Evolutionary conservation across 192 early-diverging fungal genomes (phyloP), one percentile per base, ranked within the genome.

Genomic region (Coemansia reversa): DNA sequence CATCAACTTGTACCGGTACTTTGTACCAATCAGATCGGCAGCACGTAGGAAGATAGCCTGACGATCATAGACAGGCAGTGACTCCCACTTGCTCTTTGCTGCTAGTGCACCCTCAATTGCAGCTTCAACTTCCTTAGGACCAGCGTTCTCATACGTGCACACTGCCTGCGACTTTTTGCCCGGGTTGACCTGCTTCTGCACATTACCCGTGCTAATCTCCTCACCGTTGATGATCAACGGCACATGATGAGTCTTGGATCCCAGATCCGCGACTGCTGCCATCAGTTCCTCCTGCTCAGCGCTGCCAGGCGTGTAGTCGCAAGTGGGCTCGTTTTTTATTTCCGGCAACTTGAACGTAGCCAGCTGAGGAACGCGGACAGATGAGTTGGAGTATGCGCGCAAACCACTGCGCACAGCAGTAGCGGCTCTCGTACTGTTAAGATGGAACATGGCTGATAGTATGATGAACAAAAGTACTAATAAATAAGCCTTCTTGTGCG

Each of bases 11-110:
- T 92, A 94, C 71, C 93, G 86, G 84, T 98, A 94, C 82, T 98
- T 98, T 69, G 74, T 81, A 20, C 92, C 60, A 8, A 94, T 73
- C 53, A 98, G 80, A 75, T 98, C 96, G 59, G 96, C 96, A n/a
- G 96, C 95, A 81, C 96, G 94, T 73, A 98, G 82, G 84, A 98
- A 96, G 75, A 98, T 92, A 48, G 94, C 91, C 67, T 89, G 88
- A 62, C 96, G 93, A 69, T 97, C 96, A 76, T 87, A 91, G 81
- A 96, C 91, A 23, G 93, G 93, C 85, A 96, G 87, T 55, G 86
- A 82, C 80, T 96, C 96, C 96, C 96, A 98, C 45, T 82, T 84
- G 58, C 84, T 76, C 81, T 95, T 93, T 58, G 92, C 94, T 20
- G 70, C 82, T 57, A 96, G 81, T 16, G 94, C 92, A 54, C 88